A percentile compares a stretch with the other conserved stretches of the same genome.
These are phyloP conservation scores for Leccinum disarticulatum DNA, from an alignment of 768 basidiomycete genomes.

Conservation along the genomic window DNA sequence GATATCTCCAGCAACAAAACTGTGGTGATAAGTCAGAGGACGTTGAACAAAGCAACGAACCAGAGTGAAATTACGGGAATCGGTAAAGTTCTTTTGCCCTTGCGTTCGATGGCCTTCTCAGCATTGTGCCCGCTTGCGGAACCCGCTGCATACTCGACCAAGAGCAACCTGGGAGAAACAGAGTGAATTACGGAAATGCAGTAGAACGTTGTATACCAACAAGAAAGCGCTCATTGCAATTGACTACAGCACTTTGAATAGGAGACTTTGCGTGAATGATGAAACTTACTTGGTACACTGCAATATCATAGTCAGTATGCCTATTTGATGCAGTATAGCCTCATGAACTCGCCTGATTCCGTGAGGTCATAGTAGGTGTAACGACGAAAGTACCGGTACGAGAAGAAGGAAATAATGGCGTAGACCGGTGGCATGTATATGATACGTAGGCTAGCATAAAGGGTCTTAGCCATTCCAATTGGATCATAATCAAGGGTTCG, in stretches of 20 bases:
- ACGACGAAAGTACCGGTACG: constrained; percentile 78
- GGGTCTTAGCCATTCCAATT: not conserved
- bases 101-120: constrained; percentile 67
- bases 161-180: constrained; percentile 51
- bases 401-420: constrained; percentile 80
- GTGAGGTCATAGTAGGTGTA: constrained; percentile 65
- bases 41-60: not conserved
- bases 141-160: constrained; percentile 82
- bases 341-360: constrained; percentile 43
- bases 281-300: constrained; percentile 65
- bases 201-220: constrained; percentile 40
- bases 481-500: not conserved
- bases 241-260: constrained; percentile 47
- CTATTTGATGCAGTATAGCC: constrained; percentile 14
- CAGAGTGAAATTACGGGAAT: constrained; percentile 50
- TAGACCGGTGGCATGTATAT: constrained; percentile 84
- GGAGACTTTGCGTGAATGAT: constrained; percentile 2
- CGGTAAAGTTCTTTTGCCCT: constrained; percentile 74
- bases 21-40: constrained; percentile 27
- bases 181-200: not conserved
- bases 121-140: constrained; percentile 65
- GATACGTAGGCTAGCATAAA: constrained; percentile 58
- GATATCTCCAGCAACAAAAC: constrained; percentile 81
- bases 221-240: constrained; percentile 85
- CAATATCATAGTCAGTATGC: constrained; percentile 22